phyloP scores from a whole-genome alignment of 2,329 filamentous ascomycete species.

The Aulographum hederae region DNA sequence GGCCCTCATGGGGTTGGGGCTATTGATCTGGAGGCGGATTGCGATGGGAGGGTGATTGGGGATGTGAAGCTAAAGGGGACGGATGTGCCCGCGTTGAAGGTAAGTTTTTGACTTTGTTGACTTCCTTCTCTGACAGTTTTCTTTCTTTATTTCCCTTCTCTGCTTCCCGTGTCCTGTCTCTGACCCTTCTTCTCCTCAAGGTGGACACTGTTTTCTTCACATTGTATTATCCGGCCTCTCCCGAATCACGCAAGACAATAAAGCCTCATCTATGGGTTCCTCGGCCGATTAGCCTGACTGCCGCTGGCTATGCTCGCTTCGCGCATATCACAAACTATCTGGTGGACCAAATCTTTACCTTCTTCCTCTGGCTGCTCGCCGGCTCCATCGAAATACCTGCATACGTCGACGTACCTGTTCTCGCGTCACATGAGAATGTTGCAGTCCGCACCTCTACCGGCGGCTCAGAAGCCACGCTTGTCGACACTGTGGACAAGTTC shows the following conservation, averaged over 20 bases:
- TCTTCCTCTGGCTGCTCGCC: not conserved
- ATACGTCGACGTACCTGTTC: conserved; percentile 1
- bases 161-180: no score
- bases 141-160: no score
- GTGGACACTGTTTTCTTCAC: not conserved
- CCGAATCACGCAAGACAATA: not conserved
- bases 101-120: no score
- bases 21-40: not conserved
- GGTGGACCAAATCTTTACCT: not conserved
- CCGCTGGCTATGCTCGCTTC: not conserved
- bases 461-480: no score
- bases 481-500: conserved; percentile 13
- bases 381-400: not conserved
- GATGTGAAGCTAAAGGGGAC: not conserved
- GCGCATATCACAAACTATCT: not conserved
- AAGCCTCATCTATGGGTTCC: not conserved
- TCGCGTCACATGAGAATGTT: not conserved
- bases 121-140: no score
- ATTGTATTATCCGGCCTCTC: not conserved
- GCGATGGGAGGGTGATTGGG: not conserved
- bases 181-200: no score
- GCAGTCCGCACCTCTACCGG: no score
- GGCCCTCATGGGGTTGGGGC: not conserved
- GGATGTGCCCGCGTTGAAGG: not conserved
- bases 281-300: not conserved